These are phyloP conservation scores for Lanmaoa pseudosensibilis DNA, from an alignment of 768 basidiomycete species.

Conservation along the genomic window DNA sequence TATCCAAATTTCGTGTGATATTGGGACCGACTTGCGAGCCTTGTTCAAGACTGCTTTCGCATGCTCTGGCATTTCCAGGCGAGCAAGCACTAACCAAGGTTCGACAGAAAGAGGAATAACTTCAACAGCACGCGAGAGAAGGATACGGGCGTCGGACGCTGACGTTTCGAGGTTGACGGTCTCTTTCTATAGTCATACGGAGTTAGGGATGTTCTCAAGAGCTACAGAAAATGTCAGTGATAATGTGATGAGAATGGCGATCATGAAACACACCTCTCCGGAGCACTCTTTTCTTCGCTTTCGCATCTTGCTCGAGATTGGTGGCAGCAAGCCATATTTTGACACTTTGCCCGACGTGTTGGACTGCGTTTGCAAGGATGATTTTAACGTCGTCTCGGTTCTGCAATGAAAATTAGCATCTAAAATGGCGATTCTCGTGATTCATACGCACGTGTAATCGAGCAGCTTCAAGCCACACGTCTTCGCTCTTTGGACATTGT, in stretches of 20 bases:
- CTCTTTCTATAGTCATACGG: conserved; percentile 96
- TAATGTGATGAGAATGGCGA: not conserved
- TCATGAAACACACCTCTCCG: conserved; percentile 67
- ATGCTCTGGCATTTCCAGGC: conserved; percentile 87
- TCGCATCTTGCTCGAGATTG: conserved; percentile 80
- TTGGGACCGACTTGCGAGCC: conserved; percentile 91
- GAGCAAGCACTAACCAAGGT: conserved; percentile 97
- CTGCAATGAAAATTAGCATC: conserved; percentile 38
- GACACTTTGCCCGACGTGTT: conserved; percentile 91
- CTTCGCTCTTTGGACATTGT: conserved; percentile 93
- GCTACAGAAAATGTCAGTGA: conserved; percentile 44
- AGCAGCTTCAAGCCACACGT: conserved; percentile 98
- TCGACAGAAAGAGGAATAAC: conserved; percentile 96
- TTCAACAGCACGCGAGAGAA: conserved; percentile 93
- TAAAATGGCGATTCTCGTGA: too few species aligned
- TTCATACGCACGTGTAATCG: conserved; percentile 74
- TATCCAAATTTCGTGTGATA: conserved; percentile 98
- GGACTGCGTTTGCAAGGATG: conserved; percentile 90
- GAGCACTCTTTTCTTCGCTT: conserved; percentile 87
- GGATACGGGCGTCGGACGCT: conserved; percentile 83
- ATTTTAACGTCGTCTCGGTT: conserved; percentile 92
- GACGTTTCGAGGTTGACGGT: conserved; percentile 94
- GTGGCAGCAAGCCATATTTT: conserved; percentile 96
- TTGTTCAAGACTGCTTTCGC: conserved; percentile 95
- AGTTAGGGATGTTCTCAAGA: conserved; percentile 96